phyloP scores from a whole-genome alignment of 108 stramenopile species.

The Nitzschia putrida region DNA sequence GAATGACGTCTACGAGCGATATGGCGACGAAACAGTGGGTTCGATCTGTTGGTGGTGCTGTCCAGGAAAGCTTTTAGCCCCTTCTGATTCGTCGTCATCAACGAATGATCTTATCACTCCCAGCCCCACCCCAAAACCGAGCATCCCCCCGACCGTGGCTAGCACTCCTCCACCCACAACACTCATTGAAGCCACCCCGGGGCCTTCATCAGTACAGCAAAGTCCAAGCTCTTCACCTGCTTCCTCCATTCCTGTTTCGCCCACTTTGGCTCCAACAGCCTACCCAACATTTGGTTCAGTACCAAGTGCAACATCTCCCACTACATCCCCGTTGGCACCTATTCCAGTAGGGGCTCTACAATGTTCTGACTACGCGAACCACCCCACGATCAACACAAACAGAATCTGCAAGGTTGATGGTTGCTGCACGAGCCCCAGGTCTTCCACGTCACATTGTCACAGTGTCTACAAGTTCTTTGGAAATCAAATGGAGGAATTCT shows the following conservation, averaged over 20 bases:
- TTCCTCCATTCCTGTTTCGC: background rate
- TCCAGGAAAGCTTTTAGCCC: background rate
- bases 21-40: background rate
- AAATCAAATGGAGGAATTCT: conserved; percentile 15
- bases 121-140: conserved; percentile 12
- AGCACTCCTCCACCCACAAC: conserved; percentile 5
- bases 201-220: conserved; percentile 2
- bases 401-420: conserved; percentile 32
- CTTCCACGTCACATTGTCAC: conserved; percentile 36
- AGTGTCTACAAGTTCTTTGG: conserved; percentile 30
- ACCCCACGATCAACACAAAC: conserved; percentile 15
- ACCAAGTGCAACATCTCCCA: too few species aligned
- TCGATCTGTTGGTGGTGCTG: conserved; percentile 15
- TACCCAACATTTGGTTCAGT: too few species aligned
- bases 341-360: background rate
- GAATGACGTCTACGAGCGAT: background rate
- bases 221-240: background rate
- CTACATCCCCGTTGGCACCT: too few species aligned
- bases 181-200: background rate
- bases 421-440: conserved; percentile 41
- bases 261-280: background rate
- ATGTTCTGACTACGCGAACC: conserved; percentile 12
- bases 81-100: too few species aligned
- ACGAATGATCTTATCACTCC: background rate
- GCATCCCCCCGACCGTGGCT: background rate